Evolutionary conservation across 345 rosid species (phyloP).

Genomic region (Zanthoxylum bungeanum): DNA sequence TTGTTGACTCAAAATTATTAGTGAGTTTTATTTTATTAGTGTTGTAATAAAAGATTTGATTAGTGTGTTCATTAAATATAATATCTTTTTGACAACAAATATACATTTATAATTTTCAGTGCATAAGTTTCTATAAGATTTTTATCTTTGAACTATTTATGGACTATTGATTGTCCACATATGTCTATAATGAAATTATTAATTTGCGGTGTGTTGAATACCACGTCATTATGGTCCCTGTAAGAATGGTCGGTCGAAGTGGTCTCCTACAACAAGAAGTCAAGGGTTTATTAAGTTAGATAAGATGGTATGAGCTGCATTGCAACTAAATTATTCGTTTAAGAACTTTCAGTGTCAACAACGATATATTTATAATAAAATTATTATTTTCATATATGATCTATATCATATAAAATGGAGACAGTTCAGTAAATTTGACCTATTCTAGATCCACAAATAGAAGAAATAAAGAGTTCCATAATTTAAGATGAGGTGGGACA

Average conservation of each 20-base stretch:
- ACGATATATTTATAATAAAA: background rate
- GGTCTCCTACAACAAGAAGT: background rate
- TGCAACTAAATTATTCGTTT: background rate
- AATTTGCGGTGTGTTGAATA: background rate
- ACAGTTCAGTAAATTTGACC: background rate
- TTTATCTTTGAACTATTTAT: background rate
- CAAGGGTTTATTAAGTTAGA: background rate
- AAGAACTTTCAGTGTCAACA: background rate
- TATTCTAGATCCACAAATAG: background rate
- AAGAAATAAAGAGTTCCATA: no score
- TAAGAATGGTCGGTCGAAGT: background rate
- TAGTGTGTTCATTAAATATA: background rate
- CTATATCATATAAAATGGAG: background rate
- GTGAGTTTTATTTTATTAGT: background rate
- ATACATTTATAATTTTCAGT: background rate
- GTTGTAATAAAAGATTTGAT: background rate
- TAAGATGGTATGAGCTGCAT: background rate
- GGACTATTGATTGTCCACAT: background rate
- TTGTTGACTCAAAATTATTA: no score
- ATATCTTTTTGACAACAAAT: background rate
- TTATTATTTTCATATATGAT: no score
- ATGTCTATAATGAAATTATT: no score
- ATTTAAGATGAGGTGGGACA: background rate
- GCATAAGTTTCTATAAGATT: background rate
- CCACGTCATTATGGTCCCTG: background rate